These are phyloP conservation scores for Phaseolus lunatus DNA, from an alignment of 306 rosid species.

Conservation along the genomic window DNA sequence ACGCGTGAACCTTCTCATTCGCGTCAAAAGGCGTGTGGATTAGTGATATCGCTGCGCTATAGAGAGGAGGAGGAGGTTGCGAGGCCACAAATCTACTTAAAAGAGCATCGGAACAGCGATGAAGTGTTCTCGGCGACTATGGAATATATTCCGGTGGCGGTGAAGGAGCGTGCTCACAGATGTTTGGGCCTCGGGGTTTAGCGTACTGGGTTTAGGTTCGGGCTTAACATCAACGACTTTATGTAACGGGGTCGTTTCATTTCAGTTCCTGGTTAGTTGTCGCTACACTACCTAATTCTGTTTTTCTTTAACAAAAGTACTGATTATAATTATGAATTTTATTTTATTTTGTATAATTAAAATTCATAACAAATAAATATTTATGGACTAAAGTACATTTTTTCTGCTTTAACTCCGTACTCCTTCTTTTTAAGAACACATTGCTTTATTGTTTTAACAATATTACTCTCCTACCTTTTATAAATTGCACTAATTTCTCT, in stretches of 20 bases:
- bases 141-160: constrained; percentile 20
- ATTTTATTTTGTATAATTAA: no score
- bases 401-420: no score
- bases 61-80: background rate
- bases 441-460: no score
- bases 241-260: background rate
- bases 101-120: constrained; percentile 10
- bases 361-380: no score
- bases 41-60: background rate
- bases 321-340: background rate
- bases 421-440: no score
- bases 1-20: constrained; percentile 67
- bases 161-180: background rate
- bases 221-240: background rate
- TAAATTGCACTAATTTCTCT: no score
- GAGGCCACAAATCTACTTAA: background rate
- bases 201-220: constrained; percentile 21
- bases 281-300: no score
- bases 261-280: background rate
- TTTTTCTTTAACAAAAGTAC: background rate
- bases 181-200: constrained; percentile 41
- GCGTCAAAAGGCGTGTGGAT: background rate
- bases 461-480: no score
- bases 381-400: no score
- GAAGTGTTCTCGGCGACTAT: no score